phyloP scores from a whole-genome alignment of 768 basidiomycete genomes.

The Glaciozyma antarctica region DNA sequence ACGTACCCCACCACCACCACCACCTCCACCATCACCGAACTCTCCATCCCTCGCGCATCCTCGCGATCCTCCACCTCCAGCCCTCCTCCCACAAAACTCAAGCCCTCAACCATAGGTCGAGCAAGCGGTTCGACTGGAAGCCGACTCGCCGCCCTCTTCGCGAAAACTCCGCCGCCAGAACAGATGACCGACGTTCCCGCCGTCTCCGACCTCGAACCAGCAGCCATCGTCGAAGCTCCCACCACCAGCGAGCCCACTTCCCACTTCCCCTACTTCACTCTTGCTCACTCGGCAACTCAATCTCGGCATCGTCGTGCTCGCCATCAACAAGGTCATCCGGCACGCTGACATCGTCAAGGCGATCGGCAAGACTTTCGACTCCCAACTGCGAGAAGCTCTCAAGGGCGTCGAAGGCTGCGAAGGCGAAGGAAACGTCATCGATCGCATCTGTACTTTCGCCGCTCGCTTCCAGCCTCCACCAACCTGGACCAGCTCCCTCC shows the following conservation, averaged over 20 bases:
- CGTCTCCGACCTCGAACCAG: neutral
- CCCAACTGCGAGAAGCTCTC: constrained; percentile 46
- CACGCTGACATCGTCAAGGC: constrained; percentile 9
- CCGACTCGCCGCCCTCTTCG: constrained; percentile 38
- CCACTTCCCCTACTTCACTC: neutral
- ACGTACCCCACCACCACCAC: constrained; percentile 13
- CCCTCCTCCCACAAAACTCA: constrained; percentile 38
- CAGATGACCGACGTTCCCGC: neutral
- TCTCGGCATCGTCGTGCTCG: constrained; percentile 16
- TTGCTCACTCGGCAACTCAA: constrained; percentile 1
- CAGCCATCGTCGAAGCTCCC: constrained; percentile 9
- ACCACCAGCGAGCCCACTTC: neutral
- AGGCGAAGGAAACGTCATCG: neutral
- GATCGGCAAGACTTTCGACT: constrained; percentile 9
- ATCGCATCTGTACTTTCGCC: constrained; percentile 20
- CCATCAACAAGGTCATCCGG: constrained; percentile 3
- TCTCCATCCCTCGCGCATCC: constrained; percentile 39
- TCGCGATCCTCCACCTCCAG: constrained; percentile 29
- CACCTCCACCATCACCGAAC: constrained; percentile 4
- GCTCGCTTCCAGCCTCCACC: constrained; percentile 58
- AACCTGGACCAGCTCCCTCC: constrained; percentile 15
- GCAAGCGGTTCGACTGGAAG: constrained; percentile 2
- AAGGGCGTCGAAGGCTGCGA: constrained; percentile 1
- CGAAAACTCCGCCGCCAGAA: constrained; percentile 40
- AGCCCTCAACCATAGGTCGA: constrained; percentile 1